A percentile compares a stretch with the other conserved stretches of the same genome.
Evolutionary conservation across 2,329 filamentous ascomycete species (phyloP).

Genomic region (Sporothrix schenckii): DNA sequence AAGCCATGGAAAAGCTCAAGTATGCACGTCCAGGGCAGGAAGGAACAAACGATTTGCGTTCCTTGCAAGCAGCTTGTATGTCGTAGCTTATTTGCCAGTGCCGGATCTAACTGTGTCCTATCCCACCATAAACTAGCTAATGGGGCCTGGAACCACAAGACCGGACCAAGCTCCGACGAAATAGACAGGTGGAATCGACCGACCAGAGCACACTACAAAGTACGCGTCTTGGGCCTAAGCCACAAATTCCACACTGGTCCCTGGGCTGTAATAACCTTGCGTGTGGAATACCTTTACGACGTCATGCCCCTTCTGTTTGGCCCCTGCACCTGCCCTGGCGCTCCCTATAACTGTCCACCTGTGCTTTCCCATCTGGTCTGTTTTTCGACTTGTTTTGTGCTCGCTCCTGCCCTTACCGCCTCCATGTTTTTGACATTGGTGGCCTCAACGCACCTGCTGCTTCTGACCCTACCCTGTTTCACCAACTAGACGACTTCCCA

Average conservation of each 20-base stretch:
- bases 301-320: conserved; percentile 13
- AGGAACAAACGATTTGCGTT: conserved; percentile 1
- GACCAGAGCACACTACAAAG: not conserved
- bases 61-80: not conserved
- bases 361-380: conserved; percentile 8
- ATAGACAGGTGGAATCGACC: not conserved
- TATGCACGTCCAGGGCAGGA: not conserved
- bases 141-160: not conserved
- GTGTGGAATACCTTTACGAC: not conserved
- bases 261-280: not conserved
- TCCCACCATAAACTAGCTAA: too few relatives aligned
- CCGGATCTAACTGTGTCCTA: not conserved
- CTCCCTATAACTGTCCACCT: conserved; percentile 12
- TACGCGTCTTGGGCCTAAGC: not conserved
- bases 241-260: not conserved
- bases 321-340: not conserved
- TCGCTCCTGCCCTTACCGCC: conserved; percentile 11
- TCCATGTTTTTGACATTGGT: conserved; percentile 1
- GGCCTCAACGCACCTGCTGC: not conserved
- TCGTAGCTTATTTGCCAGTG: not conserved
- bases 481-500: conserved; percentile 8
- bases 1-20: not conserved
- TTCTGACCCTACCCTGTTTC: not conserved
- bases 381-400: conserved; percentile 8
- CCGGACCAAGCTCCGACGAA: not conserved